These are phyloP conservation scores for Candida labiduridarum DNA, from an alignment of 1,139 yeast species.

Conservation along the genomic window DNA sequence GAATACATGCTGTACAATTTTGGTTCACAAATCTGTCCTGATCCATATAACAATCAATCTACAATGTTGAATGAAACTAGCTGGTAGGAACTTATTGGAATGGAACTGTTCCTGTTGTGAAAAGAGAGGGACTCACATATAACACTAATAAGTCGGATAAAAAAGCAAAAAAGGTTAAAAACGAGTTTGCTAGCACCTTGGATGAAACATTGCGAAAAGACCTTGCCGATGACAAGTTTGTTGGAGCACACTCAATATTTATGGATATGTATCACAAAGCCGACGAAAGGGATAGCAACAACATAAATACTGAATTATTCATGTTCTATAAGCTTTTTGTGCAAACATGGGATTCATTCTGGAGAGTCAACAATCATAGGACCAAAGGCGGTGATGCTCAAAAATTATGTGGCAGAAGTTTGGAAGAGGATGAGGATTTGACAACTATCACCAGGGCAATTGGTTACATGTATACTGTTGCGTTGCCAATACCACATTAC, in stretches of 20 bases:
- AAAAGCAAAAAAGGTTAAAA: too few species aligned
- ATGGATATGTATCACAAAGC: not conserved
- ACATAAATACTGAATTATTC: not conserved
- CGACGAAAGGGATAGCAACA: not conserved
- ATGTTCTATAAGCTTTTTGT: not conserved
- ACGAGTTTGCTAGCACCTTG: too few species aligned
- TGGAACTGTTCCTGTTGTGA: too few species aligned
- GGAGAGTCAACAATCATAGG: not conserved
- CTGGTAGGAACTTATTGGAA: too few species aligned
- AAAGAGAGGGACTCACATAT: too few species aligned
- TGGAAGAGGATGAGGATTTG: not conserved
- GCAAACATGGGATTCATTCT: not conserved
- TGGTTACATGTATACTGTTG: slow-evolving; percentile 2
- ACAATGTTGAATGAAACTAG: not conserved
- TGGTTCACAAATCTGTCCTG: not conserved
- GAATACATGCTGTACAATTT: not conserved
- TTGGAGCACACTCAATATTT: not conserved
- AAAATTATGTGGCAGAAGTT: not conserved
- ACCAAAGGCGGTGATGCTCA: not conserved
- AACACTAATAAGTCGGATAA: too few species aligned
- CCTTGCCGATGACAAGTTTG: not conserved
- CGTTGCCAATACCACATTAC: not conserved
- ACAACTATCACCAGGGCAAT: not conserved
- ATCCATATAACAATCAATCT: not conserved
- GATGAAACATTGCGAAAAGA: not conserved